Conservation (phyloP, 2,329 filamentous ascomycete genomes). For the Sordariomycetes sp. region DNA sequence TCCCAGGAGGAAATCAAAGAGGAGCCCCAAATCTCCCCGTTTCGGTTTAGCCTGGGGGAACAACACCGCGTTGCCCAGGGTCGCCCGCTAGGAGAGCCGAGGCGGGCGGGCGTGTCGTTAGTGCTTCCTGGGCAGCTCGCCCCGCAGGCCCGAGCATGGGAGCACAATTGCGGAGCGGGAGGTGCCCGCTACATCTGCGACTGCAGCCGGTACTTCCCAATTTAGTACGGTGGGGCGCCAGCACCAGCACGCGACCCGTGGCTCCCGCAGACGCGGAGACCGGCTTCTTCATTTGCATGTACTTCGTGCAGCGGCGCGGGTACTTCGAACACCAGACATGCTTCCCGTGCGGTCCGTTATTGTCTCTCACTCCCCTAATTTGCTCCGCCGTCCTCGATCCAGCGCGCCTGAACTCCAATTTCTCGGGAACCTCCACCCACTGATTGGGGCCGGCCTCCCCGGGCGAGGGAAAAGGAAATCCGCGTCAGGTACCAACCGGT, state of each 20-base stretch:
- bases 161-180: background rate
- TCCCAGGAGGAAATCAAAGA: background rate
- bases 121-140: background rate
- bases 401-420: background rate
- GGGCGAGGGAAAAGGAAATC: background rate
- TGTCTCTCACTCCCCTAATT: background rate
- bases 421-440: background rate
- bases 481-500: background rate
- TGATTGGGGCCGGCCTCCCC: background rate
- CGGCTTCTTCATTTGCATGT: background rate
- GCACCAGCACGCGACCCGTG: background rate
- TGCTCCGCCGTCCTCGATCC: background rate
- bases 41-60: conserved; percentile 5
- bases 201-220: background rate
- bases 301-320: background rate
- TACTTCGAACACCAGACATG: background rate
- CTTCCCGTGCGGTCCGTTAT: background rate
- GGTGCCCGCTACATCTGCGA: conserved; percentile 1
- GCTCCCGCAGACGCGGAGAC: background rate
- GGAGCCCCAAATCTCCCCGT: conserved; percentile 4
- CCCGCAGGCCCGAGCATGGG: background rate
- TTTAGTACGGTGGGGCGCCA: background rate
- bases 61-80: conserved; percentile 3
- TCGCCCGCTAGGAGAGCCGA: background rate
- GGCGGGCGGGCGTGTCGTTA: conserved; percentile 4